Evolutionary conservation across 2,329 filamentous ascomycete genomes (phyloP), one percentile per base, ranked within the genome.

Genomic region (Paramyrothecium roridum): DNA sequence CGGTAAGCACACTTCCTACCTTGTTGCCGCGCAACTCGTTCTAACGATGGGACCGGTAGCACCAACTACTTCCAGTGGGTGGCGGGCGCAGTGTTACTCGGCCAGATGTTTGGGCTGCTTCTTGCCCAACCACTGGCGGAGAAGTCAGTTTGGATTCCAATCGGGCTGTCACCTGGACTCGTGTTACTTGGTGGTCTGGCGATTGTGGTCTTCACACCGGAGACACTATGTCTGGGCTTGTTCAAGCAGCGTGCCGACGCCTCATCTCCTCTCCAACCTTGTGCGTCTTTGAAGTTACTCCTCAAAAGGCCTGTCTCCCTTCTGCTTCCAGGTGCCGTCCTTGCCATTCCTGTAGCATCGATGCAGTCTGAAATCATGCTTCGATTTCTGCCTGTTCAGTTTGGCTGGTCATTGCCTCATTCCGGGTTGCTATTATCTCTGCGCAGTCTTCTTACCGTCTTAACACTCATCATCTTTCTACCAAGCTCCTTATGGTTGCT

Each of bases 301-400:
- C 56, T 64, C 56, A 55, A 52, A 8, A 56, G 51, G 8, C 65
- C 66, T 11, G 47, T 54, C 8, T n/a, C 62, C 21, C 61, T 55
- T 53, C 57, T 67, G 51, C 48, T 68, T 19, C 65, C 66, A 1
- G 64, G 59, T 10, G 54, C 63, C 8, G 37, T 63, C 47, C 58
- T 66, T 49, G 50, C 57, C 10, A 60, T 65, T 8, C 63, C 65
- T 11, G 52, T 61, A 8, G 61, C 59, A 3, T 61, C 57, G 3
- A 52, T 58, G 2, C 64, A 67, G 19, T 60, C 60, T 2, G 62
- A 62, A 12, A 58, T 62, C n/a, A 34, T 64, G 16, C 46, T 63
- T 20, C 63, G 63, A 7, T 30, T 67, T 17, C 63, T 68, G 64
- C 63, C 62, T 8, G 50, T 66, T 26, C 61, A 60, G n/a, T 68